phyloP scores from a whole-genome alignment of 768 basidiomycete species.

The Leccinellum rugosiceps region DNA sequence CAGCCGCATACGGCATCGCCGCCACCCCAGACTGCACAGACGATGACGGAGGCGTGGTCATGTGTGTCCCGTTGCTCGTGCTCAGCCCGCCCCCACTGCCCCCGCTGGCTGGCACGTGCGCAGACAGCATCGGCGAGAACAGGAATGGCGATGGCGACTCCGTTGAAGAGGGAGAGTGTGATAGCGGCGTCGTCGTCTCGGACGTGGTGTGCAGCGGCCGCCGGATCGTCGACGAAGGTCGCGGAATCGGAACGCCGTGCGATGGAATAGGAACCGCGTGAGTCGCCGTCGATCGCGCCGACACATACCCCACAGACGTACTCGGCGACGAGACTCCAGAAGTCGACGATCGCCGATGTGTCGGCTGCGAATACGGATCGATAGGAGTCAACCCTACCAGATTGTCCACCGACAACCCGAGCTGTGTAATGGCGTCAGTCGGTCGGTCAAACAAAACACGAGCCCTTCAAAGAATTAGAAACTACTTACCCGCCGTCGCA shows the following conservation, averaged over 20 bases:
- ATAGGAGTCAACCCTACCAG: constrained; percentile 65
- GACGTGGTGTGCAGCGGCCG: constrained; percentile 48
- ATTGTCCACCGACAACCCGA: constrained; percentile 54
- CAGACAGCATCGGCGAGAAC: constrained; percentile 57
- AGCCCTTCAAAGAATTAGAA: no score
- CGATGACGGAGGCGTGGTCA: constrained; percentile 72
- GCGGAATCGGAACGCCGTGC: constrained; percentile 72
- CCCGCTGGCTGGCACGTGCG: constrained; percentile 35
- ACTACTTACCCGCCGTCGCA: constrained; percentile 65
- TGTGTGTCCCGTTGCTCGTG: constrained; percentile 45
- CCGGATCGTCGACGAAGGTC: constrained; percentile 61
- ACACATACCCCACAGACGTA: constrained; percentile 22
- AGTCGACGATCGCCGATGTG: constrained; percentile 52
- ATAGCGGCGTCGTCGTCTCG: constrained; percentile 58
- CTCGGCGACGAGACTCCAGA: constrained; percentile 35
- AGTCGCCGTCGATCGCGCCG: constrained; percentile 29
- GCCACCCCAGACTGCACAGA: constrained; percentile 9
- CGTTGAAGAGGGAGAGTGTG: constrained; percentile 63
- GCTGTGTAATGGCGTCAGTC: neutral
- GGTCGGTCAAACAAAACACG: no score
- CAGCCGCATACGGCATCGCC: constrained; percentile 14
- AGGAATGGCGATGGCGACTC: constrained; percentile 68
- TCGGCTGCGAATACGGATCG: constrained; percentile 71
- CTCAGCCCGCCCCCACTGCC: constrained; percentile 8
- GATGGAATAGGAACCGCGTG: constrained; percentile 69